Evolutionary conservation across 208 protist species (phyloP).

Genomic region (Trichomonas tenax): DNA sequence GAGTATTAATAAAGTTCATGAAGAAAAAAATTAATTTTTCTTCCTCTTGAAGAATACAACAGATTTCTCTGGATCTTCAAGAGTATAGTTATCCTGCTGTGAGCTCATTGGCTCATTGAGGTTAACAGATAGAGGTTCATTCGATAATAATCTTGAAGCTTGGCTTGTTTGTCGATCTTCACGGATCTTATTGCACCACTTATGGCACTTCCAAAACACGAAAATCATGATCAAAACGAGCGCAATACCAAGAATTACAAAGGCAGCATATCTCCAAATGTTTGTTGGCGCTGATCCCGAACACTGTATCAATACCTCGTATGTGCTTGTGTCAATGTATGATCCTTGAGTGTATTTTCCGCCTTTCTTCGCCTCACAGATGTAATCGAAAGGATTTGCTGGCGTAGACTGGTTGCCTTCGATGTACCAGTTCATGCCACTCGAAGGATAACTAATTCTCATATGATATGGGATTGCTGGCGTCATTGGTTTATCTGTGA

Average conservation of each 20-base stretch:
- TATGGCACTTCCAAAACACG: not conserved
- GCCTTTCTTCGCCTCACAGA: not conserved
- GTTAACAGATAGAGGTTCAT: not conserved
- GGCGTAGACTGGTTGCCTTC: not conserved
- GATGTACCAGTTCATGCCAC: not conserved
- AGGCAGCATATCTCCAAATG: not conserved
- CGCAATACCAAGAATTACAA: not conserved
- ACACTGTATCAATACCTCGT: not conserved
- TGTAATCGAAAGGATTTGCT: not conserved
- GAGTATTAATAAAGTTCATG: too few relatives aligned
- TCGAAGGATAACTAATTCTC: not conserved
- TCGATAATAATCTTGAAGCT: not conserved
- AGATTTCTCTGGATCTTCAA: not conserved
- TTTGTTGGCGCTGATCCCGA: not conserved
- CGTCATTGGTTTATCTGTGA: not conserved
- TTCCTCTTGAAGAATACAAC: not conserved
- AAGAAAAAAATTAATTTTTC: not conserved
- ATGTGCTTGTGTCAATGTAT: not conserved
- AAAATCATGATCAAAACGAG: not conserved
- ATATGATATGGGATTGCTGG: not conserved
- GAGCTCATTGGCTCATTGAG: not conserved
- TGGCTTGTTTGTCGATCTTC: not conserved
- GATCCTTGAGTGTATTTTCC: not conserved
- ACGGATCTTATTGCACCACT: not conserved
- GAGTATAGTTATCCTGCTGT: not conserved